Conservation (phyloP, 345 rosid genomes). For the Pugionium cornutum region DNA sequence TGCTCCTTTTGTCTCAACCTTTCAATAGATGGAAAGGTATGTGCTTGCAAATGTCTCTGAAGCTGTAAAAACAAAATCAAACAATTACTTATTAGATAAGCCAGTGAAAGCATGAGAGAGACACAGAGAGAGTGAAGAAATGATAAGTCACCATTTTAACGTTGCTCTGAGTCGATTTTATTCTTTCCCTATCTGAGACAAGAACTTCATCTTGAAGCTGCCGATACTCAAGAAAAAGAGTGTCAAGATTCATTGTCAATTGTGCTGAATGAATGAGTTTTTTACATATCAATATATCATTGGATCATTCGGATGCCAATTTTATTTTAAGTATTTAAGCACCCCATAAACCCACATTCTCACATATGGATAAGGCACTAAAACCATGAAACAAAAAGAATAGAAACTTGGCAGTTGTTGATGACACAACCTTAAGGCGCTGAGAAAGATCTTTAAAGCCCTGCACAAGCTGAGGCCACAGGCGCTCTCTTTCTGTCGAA, state of each 20-base stretch:
- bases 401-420: background rate
- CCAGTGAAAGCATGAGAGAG: background rate
- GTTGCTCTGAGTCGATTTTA: conserved; percentile 80
- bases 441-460: conserved; percentile 94
- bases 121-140: background rate
- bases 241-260: conserved; percentile 7
- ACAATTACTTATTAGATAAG: background rate
- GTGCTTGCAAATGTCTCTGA: conserved; percentile 97
- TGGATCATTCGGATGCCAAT: background rate
- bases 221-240: conserved; percentile 32
- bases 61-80: conserved; percentile 54
- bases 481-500: conserved; percentile 79
- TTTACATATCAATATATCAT: conserved; percentile 24
- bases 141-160: conserved; percentile 68
- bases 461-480: conserved; percentile 98
- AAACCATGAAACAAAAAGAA: conserved; percentile 25
- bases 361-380: conserved; percentile 10
- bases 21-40: conserved; percentile 83
- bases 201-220: conserved; percentile 78
- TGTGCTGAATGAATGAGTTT: conserved; percentile 1
- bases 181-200: conserved; percentile 89
- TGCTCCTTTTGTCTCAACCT: conserved; percentile 93
- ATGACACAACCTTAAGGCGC: conserved; percentile 67
- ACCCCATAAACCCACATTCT: background rate
- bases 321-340: background rate